Conservation (phyloP, 73 alveolate genomes). For the Paraurostyla sp. region DNA sequence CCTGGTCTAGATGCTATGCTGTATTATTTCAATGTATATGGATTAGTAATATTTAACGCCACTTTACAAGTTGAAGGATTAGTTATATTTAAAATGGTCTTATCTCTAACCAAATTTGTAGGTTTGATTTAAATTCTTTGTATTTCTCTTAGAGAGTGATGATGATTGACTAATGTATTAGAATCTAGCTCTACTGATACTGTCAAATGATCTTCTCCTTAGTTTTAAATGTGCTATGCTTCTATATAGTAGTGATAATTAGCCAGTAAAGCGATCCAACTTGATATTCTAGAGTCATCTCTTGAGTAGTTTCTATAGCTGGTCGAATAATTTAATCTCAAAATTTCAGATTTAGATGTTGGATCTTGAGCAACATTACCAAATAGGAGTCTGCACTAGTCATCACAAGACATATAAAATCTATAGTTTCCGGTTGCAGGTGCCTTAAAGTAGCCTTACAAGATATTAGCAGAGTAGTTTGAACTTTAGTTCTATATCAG, state of each 20-base stretch:
- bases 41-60: too few species aligned
- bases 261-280: not conserved
- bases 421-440: slow-evolving; percentile 58
- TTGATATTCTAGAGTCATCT: not conserved
- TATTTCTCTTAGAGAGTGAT: slow-evolving; percentile 17
- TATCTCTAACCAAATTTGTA: not conserved
- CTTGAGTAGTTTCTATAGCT: slow-evolving; percentile 13
- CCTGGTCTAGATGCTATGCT: too few species aligned
- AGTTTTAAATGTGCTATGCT: not conserved
- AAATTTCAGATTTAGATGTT: not conserved
- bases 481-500: not conserved
- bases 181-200: slow-evolving; percentile 39
- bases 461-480: not conserved
- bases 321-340: not conserved
- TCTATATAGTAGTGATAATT: slow-evolving; percentile 12
- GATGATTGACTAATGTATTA: not conserved
- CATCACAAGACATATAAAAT: slow-evolving; percentile 65
- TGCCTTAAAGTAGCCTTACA: slow-evolving; percentile 61
- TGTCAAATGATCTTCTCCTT: slow-evolving; percentile 22
- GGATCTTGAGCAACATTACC: slow-evolving; percentile 1
- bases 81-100: not conserved
- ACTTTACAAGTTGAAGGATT: too few species aligned
- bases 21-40: too few species aligned
- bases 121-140: slow-evolving; percentile 25
- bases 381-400: slow-evolving; percentile 13